A percentile compares a stretch with the other conserved stretches of the same genome.
Conservation (phyloP, 2,329 filamentous ascomycete genomes). For the Verticillium alfalfae region DNA sequence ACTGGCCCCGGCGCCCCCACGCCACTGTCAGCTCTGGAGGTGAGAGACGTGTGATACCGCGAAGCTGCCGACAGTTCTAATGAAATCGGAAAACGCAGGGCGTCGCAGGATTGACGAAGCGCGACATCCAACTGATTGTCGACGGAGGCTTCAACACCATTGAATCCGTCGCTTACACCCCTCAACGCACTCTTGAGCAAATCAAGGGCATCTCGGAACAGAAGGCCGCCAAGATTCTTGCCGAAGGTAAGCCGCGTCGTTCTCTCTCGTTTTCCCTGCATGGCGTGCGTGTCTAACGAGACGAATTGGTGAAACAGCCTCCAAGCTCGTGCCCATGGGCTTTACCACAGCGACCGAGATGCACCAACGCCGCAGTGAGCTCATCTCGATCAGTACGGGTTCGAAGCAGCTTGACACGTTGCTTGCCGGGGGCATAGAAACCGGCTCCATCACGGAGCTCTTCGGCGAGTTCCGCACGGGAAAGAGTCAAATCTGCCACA, state of each 20-base stretch:
- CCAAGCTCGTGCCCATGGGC: constrained; percentile 95
- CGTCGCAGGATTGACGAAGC: constrained; percentile 80
- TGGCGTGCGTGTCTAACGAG: too few species aligned
- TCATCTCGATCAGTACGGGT: constrained; percentile 96
- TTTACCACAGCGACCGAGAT: constrained; percentile 99
- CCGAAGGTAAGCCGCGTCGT: constrained; percentile 59
- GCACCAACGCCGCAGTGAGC: constrained; percentile 92
- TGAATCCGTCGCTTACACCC: constrained; percentile 89
- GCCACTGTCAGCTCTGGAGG: constrained; percentile 79
- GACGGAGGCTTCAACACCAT: constrained; percentile 95
- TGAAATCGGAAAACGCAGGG: constrained; percentile 48
- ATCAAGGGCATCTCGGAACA: constrained; percentile 98
- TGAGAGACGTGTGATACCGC: constrained; percentile 32
- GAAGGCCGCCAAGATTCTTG: constrained; percentile 86
- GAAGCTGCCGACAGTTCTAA: not conserved
- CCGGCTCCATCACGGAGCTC: constrained; percentile 94
- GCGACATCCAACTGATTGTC: constrained; percentile 88
- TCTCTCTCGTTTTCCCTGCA: not conserved
- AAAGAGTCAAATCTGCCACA: constrained; percentile 98
- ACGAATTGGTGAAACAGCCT: constrained; percentile 49
- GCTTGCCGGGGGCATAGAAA: constrained; percentile 90
- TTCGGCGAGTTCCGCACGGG: constrained; percentile 98
- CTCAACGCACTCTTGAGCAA: constrained; percentile 78
- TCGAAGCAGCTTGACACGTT: constrained; percentile 96
- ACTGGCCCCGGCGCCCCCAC: constrained; percentile 91